Conservation (phyloP, 2,329 filamentous ascomycete species). For the Trichoderma arundinaceum region DNA sequence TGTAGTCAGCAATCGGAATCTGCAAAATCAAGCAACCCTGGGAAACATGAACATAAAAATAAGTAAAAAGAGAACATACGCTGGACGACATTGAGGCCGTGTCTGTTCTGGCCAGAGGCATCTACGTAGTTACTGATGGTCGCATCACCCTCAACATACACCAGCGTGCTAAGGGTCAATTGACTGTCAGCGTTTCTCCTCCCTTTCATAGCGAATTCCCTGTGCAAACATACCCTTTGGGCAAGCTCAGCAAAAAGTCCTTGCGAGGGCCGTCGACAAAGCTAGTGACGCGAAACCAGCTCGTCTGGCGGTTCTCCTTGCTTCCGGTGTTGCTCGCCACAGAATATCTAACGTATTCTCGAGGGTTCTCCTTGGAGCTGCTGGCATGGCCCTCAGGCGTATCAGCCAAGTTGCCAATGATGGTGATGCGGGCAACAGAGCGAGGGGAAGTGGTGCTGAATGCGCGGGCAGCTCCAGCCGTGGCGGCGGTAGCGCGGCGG, state of each 20-base stretch:
- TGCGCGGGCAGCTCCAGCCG: conserved; percentile 62
- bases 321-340: conserved; percentile 72
- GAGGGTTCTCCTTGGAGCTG: conserved; percentile 59
- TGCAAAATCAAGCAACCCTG: neutral
- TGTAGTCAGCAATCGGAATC: neutral
- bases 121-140: conserved; percentile 70
- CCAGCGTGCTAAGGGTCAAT: conserved; percentile 63
- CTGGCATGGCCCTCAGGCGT: conserved; percentile 77
- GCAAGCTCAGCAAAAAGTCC: conserved; percentile 73
- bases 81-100: conserved; percentile 73
- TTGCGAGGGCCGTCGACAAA: conserved; percentile 74
- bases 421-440: conserved; percentile 76
- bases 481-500: conserved; percentile 57
- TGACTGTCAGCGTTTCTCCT: neutral
- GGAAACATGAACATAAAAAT: neutral
- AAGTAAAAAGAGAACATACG: conserved; percentile 63
- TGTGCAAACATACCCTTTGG: conserved; percentile 79
- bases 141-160: conserved; percentile 86
- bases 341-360: conserved; percentile 76
- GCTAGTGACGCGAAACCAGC: conserved; percentile 81
- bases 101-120: conserved; percentile 70
- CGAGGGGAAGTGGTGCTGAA: conserved; percentile 76
- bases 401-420: conserved; percentile 84
- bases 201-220: too few species aligned
- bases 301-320: conserved; percentile 74